Conservation (phyloP, 2,329 filamentous ascomycete genomes). For the Cyphellophora europaea region DNA sequence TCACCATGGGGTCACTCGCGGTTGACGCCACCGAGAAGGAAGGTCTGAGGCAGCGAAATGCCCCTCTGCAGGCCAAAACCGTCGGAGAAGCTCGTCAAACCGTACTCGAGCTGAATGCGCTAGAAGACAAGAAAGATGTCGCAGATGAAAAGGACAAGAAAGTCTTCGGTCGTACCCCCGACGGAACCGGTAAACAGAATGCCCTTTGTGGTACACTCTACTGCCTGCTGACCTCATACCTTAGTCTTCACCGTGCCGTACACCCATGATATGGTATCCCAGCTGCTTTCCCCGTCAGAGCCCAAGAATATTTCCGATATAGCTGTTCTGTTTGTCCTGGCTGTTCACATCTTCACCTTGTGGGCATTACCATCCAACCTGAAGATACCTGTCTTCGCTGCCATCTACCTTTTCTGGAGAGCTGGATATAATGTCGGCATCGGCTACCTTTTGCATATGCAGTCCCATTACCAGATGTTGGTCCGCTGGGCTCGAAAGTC, state of each 20-base stretch:
- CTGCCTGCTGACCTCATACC: conserved; percentile 4
- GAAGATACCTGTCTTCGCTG: conserved; percentile 69
- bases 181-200: conserved; percentile 67
- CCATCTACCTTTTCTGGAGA: conserved; percentile 85
- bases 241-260: conserved; percentile 90
- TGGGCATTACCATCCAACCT: conserved; percentile 61
- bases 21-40: conserved; percentile 20
- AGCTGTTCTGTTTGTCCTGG: conserved; percentile 69
- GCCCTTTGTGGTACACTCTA: background rate
- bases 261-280: conserved; percentile 98
- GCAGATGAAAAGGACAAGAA: conserved; percentile 50
- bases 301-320: conserved; percentile 90
- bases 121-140: conserved; percentile 32
- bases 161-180: conserved; percentile 83
- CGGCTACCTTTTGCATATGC: conserved; percentile 75
- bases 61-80: conserved; percentile 24
- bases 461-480: conserved; percentile 80
- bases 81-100: conserved; percentile 34
- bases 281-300: conserved; percentile 85
- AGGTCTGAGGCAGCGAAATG: conserved; percentile 40
- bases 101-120: conserved; percentile 40
- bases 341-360: conserved; percentile 62
- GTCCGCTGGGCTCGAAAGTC: conserved; percentile 80
- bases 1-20: too few relatives aligned
- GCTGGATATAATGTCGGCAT: conserved; percentile 90